A percentile compares a stretch with the other conserved stretches of the same genome.
Evolutionary conservation across 176 grass and related monocot genomes (phyloP).

Genomic region (Alloteropsis semialata): DNA sequence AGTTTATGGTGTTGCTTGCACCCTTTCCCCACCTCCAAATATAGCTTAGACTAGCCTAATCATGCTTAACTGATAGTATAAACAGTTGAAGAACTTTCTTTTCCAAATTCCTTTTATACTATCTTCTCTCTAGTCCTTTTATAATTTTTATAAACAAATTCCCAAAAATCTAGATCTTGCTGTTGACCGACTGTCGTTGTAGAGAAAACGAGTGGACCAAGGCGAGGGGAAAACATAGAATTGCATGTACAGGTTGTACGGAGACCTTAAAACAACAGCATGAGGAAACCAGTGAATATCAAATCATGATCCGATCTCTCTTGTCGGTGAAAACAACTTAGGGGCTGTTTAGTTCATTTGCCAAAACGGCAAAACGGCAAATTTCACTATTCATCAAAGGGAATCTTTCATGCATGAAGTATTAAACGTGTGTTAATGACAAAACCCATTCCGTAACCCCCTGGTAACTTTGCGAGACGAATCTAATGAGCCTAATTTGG

Average conservation of each 20-base stretch:
- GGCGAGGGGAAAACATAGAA: background rate
- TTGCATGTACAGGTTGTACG: background rate
- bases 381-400: too few relatives aligned
- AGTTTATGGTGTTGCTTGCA: background rate
- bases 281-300: background rate
- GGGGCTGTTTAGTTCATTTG: too few relatives aligned
- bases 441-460: too few relatives aligned
- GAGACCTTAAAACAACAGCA: background rate
- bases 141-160: background rate
- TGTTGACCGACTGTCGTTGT: background rate
- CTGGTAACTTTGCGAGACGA: too few relatives aligned
- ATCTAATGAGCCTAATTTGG: too few relatives aligned
- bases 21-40: background rate
- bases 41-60: background rate
- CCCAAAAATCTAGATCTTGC: background rate
- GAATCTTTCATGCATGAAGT: too few relatives aligned
- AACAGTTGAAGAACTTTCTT: background rate
- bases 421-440: too few relatives aligned
- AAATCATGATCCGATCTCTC: conserved; percentile 14
- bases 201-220: conserved; percentile 14
- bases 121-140: background rate
- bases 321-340: conserved; percentile 35
- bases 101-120: background rate
- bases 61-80: background rate
- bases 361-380: too few relatives aligned